Evolutionary conservation across 306 rosid genomes (phyloP), one percentile per base, ranked within the genome.

Genomic region (Cicer arietinum): DNA sequence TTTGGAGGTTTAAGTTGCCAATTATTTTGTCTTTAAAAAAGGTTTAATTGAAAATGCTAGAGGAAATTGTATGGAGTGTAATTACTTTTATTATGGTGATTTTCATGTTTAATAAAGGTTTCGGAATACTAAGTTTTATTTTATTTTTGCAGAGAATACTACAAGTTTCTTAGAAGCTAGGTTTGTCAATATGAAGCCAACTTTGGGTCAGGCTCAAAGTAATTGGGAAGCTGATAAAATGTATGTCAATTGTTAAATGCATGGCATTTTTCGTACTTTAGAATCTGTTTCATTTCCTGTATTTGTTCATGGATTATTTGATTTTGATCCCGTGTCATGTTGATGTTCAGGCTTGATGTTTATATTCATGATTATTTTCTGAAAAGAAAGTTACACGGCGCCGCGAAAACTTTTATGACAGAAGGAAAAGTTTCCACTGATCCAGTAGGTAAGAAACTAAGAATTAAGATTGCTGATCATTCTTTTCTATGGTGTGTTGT

Each of bases 181-280:
- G 71, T 73, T 76, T 42, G 81, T 74, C 22, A 16, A 0, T 25
- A 83, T 75, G 89, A 80, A 80, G 84, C 40, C 83, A 45, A 61
- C 67, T 14, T 89, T 91, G 97, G 88, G 90, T 80, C 92, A 88
- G 90, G 86, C 87, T 71, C 91, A 85, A 85, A 89, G 90, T 84
- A 89, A 83, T 80, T 93, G 98, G 97, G 98, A 93, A 80, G 96
- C 97, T 59, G 97, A 89, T 87, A 91, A 93, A 90, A 93, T 93
- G 98, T 93, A 82, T 37, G 75, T 71, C 54, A 51, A 39, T 68
- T 8, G 39, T 47, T 51, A 22, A 46, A 17, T 57, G 16, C 37
- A 64, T 67, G 37, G 44, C 2, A 11, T 25, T 30, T 59, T 73
- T 50, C 7, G 20, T 46, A 48, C 45, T 59, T 54, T 6, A 35